phyloP scores from a whole-genome alignment of 805 yeast species.

The Brettanomyces sp. region DNA sequence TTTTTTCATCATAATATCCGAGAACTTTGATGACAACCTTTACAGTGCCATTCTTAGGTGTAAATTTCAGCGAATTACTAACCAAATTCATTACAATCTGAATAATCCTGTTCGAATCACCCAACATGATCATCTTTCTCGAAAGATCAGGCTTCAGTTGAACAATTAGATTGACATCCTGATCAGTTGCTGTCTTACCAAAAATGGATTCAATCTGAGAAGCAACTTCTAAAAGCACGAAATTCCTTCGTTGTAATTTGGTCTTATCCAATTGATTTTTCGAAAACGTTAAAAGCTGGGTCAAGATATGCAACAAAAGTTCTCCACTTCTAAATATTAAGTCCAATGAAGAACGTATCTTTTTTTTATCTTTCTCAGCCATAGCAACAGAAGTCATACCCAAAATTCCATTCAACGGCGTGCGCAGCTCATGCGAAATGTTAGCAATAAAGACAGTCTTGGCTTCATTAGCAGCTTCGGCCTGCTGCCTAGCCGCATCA shows the following conservation, averaged over 20 bases:
- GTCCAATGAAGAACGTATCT: slow-evolving; percentile 66
- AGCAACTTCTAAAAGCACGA: slow-evolving; percentile 71
- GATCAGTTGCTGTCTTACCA: slow-evolving; percentile 68
- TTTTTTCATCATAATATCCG: slow-evolving; percentile 59
- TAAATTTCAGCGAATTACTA: slow-evolving; percentile 83
- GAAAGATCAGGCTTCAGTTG: slow-evolving; percentile 49
- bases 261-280: slow-evolving; percentile 81
- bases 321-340: slow-evolving; percentile 90
- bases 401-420: slow-evolving; percentile 91
- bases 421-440: slow-evolving; percentile 87
- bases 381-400: slow-evolving; percentile 93
- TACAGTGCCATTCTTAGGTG: slow-evolving; percentile 82
- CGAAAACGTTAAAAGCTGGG: slow-evolving; percentile 87
- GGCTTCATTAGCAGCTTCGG: slow-evolving; percentile 90
- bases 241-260: slow-evolving; percentile 73
- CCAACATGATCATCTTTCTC: slow-evolving; percentile 60
- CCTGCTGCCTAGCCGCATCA: slow-evolving; percentile 26
- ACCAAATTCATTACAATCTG: slow-evolving; percentile 91
- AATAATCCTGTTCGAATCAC: slow-evolving; percentile 83
- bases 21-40: slow-evolving; percentile 50
- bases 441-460: slow-evolving; percentile 90
- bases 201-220: slow-evolving; percentile 81
- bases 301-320: slow-evolving; percentile 74
- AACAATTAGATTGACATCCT: slow-evolving; percentile 60
- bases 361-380: slow-evolving; percentile 66